Conservation (phyloP, 1,139 yeast genomes). For the Sugiyamaella xylanicola region DNA sequence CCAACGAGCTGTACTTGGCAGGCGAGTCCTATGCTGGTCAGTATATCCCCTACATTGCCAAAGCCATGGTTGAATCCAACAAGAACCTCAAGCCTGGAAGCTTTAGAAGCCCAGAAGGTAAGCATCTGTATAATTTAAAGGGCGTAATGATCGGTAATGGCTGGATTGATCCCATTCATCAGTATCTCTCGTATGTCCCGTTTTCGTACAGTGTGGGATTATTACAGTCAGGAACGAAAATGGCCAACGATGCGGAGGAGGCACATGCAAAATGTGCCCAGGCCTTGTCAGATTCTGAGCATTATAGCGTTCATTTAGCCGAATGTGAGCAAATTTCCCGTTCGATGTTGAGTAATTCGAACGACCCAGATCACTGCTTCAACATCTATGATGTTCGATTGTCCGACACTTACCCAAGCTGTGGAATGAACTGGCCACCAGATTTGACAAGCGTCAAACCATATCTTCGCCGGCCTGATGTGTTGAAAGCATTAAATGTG, state of each 20-base stretch:
- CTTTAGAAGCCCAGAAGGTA: conserved; percentile 1
- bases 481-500: conserved; percentile 55
- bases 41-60: conserved; percentile 85
- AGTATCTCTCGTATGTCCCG: conserved; percentile 80
- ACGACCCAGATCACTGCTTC: conserved; percentile 51
- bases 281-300: conserved; percentile 39
- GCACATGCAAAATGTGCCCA: conserved; percentile 39
- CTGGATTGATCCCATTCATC: conserved; percentile 90
- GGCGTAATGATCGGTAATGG: conserved; percentile 92
- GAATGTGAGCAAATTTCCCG: conserved; percentile 39
- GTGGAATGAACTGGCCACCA: conserved; percentile 96
- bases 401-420: conserved; percentile 73
- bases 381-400: conserved; percentile 83
- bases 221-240: conserved; percentile 43
- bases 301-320: conserved; percentile 34
- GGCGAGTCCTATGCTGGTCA: conserved; percentile 99
- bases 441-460: conserved; percentile 60
- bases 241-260: conserved; percentile 39
- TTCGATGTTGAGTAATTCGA: conserved; percentile 29
- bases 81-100: conserved; percentile 32
- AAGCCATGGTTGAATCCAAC: conserved; percentile 57
- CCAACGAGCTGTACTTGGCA: conserved; percentile 71
- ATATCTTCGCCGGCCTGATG: conserved; percentile 60
- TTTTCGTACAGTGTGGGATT: conserved; percentile 64
- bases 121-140: conserved; percentile 50